These are phyloP conservation scores for Aspergillus funiculosus DNA, from an alignment of 495 filamentous ascomycete species.

Conservation along the genomic window DNA sequence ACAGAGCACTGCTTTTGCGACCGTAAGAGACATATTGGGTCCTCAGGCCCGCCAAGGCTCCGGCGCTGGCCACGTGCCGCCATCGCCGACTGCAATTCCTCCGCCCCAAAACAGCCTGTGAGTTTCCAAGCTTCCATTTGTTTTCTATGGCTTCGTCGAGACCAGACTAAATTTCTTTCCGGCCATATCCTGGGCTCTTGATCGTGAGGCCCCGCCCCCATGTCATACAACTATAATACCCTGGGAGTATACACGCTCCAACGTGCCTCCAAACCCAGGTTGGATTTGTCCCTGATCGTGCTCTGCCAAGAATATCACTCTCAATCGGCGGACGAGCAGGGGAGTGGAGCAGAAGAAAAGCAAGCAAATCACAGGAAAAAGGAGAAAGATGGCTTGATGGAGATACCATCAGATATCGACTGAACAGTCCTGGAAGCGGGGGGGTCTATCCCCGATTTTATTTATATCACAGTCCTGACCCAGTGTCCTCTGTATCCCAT, in stretches of 20 bases:
- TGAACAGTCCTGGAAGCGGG: neutral
- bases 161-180: no score
- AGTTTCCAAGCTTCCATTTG: slow-evolving; percentile 6
- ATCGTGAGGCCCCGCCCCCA: neutral
- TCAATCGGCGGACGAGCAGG: no score
- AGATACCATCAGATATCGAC: neutral
- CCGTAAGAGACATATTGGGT: no score
- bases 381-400: neutral
- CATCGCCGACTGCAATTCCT: slow-evolving; percentile 4
- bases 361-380: slow-evolving; percentile 3
- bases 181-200: neutral
- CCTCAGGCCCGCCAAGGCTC: no score
- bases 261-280: slow-evolving; percentile 6
- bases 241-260: neutral
- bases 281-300: slow-evolving; percentile 10
- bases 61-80: slow-evolving; percentile 14
- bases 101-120: slow-evolving; percentile 4
- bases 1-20: no score
- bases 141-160: no score
- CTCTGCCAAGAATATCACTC: slow-evolving; percentile 11
- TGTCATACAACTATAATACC: neutral
- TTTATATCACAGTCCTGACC: slow-evolving; percentile 7
- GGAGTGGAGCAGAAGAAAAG: no score
- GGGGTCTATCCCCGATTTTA: neutral
- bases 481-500: neutral